These are phyloP conservation scores for Lecanosticta acicola DNA, from an alignment of 2,329 filamentous ascomycete species.

Conservation along the genomic window DNA sequence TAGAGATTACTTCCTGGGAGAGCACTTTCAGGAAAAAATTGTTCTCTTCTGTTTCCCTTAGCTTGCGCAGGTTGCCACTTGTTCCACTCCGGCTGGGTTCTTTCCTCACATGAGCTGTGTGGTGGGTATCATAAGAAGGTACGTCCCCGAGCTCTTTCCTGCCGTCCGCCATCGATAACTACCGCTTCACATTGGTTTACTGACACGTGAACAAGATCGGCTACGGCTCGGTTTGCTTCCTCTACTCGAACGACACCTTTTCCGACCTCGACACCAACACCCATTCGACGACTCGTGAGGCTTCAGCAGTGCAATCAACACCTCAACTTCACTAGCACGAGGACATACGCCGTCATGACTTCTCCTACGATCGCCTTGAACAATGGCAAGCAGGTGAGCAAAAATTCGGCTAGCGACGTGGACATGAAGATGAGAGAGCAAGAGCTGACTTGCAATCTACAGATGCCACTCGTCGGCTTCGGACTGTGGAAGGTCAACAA, in stretches of 20 bases:
- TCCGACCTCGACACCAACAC: background rate
- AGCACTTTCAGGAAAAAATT: no score
- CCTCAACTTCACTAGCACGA: background rate
- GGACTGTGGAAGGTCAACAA: slow-evolving; percentile 81
- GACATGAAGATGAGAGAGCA: background rate
- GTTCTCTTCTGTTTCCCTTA: no score
- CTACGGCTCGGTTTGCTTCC: background rate
- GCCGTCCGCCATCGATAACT: no score
- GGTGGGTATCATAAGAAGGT: slow-evolving; percentile 8
- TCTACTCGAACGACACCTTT: background rate
- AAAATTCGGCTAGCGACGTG: background rate
- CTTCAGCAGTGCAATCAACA: background rate
- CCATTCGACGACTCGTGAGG: slow-evolving; percentile 4
- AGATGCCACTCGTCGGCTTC: slow-evolving; percentile 72
- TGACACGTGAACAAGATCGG: background rate
- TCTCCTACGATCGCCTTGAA: slow-evolving; percentile 33
- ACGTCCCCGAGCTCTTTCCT: no score
- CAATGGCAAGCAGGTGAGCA: slow-evolving; percentile 34
- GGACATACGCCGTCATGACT: slow-evolving; percentile 28
- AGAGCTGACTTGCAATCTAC: slow-evolving; percentile 1
- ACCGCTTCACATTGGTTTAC: background rate
- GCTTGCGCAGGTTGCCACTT: no score
- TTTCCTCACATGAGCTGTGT: background rate
- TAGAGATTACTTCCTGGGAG: background rate
- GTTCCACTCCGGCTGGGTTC: background rate